Base-by-base conservation (phyloP, 306 rosid genomes). In the Argentina anserina region DNA sequence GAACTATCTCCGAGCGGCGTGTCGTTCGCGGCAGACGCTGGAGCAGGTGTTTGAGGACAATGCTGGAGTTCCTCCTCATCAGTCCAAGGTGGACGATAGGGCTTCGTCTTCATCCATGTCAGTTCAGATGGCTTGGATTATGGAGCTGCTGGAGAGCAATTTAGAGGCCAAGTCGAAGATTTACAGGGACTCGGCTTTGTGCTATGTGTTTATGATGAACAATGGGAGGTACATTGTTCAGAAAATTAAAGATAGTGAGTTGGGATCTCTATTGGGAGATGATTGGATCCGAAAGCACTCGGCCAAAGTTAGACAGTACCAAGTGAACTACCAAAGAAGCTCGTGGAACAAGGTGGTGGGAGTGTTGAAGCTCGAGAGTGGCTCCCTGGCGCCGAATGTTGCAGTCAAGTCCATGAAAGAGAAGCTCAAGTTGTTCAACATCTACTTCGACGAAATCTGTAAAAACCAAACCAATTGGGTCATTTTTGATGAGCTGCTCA, bases 271-370 rank as follows among this genome's bases (percentile, higher is more conserved):
- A 25, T 68, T 94, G 40, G 99, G 99, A 0, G 96, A 88, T 3
- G 95, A 91, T 82, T 94, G 99, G 97, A 84, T 94, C 26, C 70
- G 97, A 47, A 94, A 88, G 71, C 97, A 91, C 88, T 78, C 83
- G 0, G 91, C 89, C 0, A 94, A 91, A 73, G 81, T 85, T 41
- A 70, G 91, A 75, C 99, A 91, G 58, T 76, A 84, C 76, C 95
- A 80, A 17, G 70, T 36, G 29, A 91, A 77, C 20, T 94, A 88
- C 80, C 97, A 89, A 76, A 86, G 93, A 58, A 88, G 90, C 79
- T 85, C 99, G 34, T 94, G 97, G 99, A 89, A 77, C 69, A 89
- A 83, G 78, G 80, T 88, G 20, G 5, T 85, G 43, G 90, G 86
- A 21, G 69, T 83, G 73, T 64, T 94, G 82, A 94, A 88, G 77